Percentiles rank a stretch among this genome's conserved stretches.
Conservation (phyloP, 192 early-diverging fungal species). For the Endogone sp. region DNA sequence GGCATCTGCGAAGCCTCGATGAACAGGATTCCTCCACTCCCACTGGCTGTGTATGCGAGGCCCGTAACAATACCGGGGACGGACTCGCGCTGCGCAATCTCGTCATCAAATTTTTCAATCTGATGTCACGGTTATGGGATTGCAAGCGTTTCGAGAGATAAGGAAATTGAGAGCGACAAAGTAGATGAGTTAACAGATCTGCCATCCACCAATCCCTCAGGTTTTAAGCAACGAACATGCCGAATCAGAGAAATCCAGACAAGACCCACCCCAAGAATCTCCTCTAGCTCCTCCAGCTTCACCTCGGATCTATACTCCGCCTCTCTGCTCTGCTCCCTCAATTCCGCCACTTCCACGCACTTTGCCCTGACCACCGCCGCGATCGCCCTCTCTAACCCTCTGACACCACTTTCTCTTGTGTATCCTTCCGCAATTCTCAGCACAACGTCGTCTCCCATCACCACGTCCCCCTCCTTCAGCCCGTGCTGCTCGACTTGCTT, state of each 20-base stretch:
- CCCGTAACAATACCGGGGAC: constrained; percentile 80
- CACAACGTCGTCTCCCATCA: constrained; percentile 53
- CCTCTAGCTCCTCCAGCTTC: constrained; percentile 41
- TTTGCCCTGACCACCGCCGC: constrained; percentile 65
- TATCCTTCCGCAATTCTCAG: constrained; percentile 63
- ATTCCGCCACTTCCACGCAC: constrained; percentile 63
- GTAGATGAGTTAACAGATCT: neutral
- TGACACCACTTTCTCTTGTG: constrained; percentile 79
- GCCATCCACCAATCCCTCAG: neutral
- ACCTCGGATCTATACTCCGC: constrained; percentile 43
- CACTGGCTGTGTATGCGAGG: constrained; percentile 72
- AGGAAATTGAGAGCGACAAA: neutral
- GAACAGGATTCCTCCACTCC: constrained; percentile 71
- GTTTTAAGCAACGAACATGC: neutral
- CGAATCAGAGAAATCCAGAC: neutral
- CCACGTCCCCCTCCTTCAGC: constrained; percentile 35
- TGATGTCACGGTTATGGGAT: constrained; percentile 9
- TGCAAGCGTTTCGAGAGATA: neutral
- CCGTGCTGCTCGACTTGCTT: constrained; percentile 72
- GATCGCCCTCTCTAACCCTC: constrained; percentile 69
- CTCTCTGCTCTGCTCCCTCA: constrained; percentile 36
- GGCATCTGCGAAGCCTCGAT: constrained; percentile 78
- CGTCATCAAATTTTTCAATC: constrained; percentile 61
- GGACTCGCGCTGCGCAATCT: constrained; percentile 59
- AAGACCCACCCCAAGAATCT: constrained; percentile 59